Evolutionary conservation across 768 basidiomycete genomes (phyloP).

Genomic region (Lactarius sanguifluus): DNA sequence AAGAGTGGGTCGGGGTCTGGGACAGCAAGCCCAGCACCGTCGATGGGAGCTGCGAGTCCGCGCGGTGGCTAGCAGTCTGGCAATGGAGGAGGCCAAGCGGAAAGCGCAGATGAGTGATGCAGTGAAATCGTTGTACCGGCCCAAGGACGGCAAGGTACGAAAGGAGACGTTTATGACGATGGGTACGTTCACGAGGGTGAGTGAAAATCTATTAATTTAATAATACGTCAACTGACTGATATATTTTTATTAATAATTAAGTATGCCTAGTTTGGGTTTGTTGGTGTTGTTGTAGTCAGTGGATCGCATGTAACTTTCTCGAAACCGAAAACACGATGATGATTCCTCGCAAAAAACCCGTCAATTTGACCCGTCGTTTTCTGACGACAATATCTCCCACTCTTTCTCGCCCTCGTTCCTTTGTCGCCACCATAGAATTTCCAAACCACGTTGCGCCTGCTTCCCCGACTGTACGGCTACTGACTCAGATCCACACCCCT

Average conservation of each 20-base stretch:
- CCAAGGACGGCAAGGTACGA: slow-evolving; percentile 52
- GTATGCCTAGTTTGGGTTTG: slow-evolving; percentile 33
- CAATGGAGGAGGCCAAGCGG: slow-evolving; percentile 79
- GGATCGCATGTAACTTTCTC: neutral
- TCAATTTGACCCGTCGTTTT: neutral
- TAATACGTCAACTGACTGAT: neutral
- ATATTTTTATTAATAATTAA: slow-evolving; percentile 6
- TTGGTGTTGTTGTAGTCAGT: neutral
- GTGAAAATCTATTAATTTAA: slow-evolving; percentile 35
- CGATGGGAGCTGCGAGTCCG: slow-evolving; percentile 54
- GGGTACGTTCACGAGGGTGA: slow-evolving; percentile 87
- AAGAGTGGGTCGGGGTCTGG: slow-evolving; percentile 4
- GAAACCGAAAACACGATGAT: neutral
- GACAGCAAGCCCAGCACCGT: slow-evolving; percentile 38
- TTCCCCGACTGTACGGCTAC: slow-evolving; percentile 13
- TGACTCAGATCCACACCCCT: slow-evolving; percentile 1
- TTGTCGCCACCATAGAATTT: neutral
- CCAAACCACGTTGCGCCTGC: slow-evolving; percentile 8
- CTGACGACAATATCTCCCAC: slow-evolving; percentile 7
- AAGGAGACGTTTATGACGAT: slow-evolving; percentile 93
- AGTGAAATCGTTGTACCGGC: slow-evolving; percentile 75
- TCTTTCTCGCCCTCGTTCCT: neutral
- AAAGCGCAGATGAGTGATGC: slow-evolving; percentile 84
- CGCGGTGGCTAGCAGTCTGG: slow-evolving; percentile 69
- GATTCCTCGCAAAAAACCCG: neutral